Evolutionary conservation across 495 filamentous ascomycete genomes (phyloP), one percentile per base, ranked within the genome.

Genomic region (Tuber brumale): DNA sequence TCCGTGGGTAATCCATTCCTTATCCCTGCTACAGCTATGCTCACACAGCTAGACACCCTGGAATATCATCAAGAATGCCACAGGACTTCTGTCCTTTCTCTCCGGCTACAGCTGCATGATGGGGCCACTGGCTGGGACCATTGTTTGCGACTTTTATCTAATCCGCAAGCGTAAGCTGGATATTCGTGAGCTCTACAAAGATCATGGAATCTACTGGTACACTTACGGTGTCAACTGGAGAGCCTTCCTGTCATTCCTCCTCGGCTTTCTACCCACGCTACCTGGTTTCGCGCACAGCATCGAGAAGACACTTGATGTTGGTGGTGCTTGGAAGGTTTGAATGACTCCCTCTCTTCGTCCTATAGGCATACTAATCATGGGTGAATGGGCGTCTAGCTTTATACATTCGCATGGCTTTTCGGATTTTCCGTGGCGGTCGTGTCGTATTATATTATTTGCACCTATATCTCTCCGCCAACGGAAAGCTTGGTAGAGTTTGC

Each of bases 41-140:
- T 43, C 74, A 77, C 39, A 61, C 39, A 31, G 14, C 27, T 27
- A 77, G 76, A 87, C 84, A 51, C 86, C 86, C 10, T 88, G 87
- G 87, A 86, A 86, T 70, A 88, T 88, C 74, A 84, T 87, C 78
- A 83, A 83, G 72, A 84, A 84, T 48, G 86, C 87, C 12, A 77
- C 83, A 8, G 81, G 82, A 3, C 85, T 88, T 42, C 83, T 85
- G 10, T 79, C 85, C 3, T 87, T 88, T 78, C 76, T 88, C 19
- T 84, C 83, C 31, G 86, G 86, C 3, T 88, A 86, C 75, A 83
- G 81, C 12, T 84, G 85, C 73, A 85, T 88, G 76, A 85, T 88
- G 71, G 86, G 85, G 9, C 85, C 86, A 7, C 80, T 88, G 14
- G 85, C 86, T 16, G 87, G 86, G 2, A 83, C 85, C 4, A 85